A percentile compares a stretch with the other conserved stretches of the same genome.
Evolutionary conservation across 768 basidiomycete species (phyloP).

Genomic region (Suillus plorans): DNA sequence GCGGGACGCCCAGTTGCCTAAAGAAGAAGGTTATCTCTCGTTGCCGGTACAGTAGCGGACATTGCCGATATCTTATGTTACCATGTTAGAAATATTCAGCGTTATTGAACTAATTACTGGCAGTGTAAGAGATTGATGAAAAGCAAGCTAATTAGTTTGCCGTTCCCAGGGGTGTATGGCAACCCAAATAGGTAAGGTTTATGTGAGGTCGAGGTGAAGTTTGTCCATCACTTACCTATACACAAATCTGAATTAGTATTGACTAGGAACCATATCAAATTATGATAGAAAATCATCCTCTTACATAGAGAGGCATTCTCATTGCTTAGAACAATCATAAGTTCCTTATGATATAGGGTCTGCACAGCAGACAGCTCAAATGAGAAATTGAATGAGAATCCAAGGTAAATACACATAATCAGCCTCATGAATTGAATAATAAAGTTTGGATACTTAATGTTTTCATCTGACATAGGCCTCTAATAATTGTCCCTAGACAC

Average conservation of each 20-base stretch:
- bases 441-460: neutral
- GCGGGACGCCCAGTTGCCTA: no score
- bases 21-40: no score
- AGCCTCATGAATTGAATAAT: neutral
- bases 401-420: neutral
- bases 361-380: neutral
- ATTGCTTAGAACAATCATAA: rapidly evolving
- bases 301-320: rapidly evolving
- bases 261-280: neutral
- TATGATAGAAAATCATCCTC: neutral
- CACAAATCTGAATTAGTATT: neutral
- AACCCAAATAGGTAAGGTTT: no score
- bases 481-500: neutral
- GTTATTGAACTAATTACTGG: no score
- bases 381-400: neutral
- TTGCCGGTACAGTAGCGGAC: no score
- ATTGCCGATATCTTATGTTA: no score
- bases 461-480: neutral
- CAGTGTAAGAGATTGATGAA: no score
- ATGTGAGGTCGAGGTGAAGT: no score
- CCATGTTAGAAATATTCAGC: no score
- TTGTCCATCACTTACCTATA: neutral
- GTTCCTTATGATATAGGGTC: neutral
- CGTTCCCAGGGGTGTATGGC: no score
- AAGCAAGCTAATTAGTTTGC: no score